Percentiles rank a stretch among this genome's conserved stretches.
Conservation (phyloP, 768 basidiomycete species). For the Leucosporidium creatinivorum region DNA sequence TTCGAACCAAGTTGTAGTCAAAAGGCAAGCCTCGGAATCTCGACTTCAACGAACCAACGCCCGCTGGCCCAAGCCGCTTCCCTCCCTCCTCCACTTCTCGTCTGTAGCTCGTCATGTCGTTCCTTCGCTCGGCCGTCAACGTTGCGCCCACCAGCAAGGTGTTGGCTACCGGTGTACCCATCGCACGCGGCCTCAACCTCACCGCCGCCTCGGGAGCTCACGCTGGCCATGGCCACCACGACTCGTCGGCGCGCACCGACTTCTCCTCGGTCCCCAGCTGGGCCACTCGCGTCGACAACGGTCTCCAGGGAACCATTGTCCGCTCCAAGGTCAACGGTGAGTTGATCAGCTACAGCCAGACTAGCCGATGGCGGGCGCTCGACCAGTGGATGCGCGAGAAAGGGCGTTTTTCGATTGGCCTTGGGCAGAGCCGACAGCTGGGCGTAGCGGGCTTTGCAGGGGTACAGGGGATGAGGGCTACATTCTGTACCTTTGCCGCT, state of each 20-base stretch:
- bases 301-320: conserved; percentile 51
- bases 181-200: conserved; percentile 66
- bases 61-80: not conserved
- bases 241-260: conserved; percentile 50
- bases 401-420: no score
- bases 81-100: not conserved
- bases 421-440: no score
- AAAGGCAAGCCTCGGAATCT: no score
- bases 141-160: conserved; percentile 72
- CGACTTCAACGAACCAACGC: no score
- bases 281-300: conserved; percentile 43
- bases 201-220: conserved; percentile 57
- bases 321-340: conserved; percentile 63
- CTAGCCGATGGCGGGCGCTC: no score
- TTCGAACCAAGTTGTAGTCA: no score
- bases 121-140: conserved; percentile 57
- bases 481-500: no score
- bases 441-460: no score
- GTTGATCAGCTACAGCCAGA: not conserved
- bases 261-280: conserved; percentile 52
- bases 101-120: not conserved
- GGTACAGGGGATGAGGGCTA: no score
- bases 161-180: conserved; percentile 71
- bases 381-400: no score
- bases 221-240: conserved; percentile 51